phyloP scores from a whole-genome alignment of 108 stramenopile genomes.

The Skeletonema costatum region DNA sequence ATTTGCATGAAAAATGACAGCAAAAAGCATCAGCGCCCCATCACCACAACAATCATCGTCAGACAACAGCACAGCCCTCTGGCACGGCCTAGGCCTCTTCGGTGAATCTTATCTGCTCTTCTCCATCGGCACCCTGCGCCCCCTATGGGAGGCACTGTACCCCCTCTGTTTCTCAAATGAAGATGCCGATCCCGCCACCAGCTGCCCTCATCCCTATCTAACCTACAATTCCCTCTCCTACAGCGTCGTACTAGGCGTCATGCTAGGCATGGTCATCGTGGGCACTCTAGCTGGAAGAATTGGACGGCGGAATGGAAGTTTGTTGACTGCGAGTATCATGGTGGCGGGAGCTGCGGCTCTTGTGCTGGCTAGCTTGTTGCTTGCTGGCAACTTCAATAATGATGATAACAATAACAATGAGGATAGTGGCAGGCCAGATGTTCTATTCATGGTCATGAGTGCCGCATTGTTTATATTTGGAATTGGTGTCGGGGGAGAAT shows the following conservation, averaged over 20 bases:
- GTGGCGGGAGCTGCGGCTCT: neutral
- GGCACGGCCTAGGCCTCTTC: conserved; percentile 81
- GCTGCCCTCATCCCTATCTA: conserved; percentile 21
- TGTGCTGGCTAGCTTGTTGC: neutral
- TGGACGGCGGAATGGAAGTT: conserved; percentile 61
- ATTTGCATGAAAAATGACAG: too few species aligned
- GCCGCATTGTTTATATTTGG: conserved; percentile 64
- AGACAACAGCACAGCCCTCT: conserved; percentile 9
- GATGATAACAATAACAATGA: neutral
- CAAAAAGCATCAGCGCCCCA: neutral
- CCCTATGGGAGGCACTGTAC: conserved; percentile 64
- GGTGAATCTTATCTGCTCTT: conserved; percentile 85
- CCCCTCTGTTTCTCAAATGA: conserved; percentile 38
- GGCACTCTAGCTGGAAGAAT: conserved; percentile 54
- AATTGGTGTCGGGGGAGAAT: conserved; percentile 80
- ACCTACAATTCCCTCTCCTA: conserved; percentile 54
- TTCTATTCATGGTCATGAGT: conserved; percentile 47
- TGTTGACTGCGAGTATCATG: conserved; percentile 68
- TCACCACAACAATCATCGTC: neutral
- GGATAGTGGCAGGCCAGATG: neutral
- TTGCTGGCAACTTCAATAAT: neutral
- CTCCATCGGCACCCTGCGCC: conserved; percentile 67
- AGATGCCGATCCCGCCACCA: neutral
- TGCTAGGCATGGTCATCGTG: conserved; percentile 63
- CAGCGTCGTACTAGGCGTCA: conserved; percentile 66